These are phyloP conservation scores for Tolypocladium ophioglossoides DNA, from an alignment of 2,329 filamentous ascomycete species.

Conservation along the genomic window DNA sequence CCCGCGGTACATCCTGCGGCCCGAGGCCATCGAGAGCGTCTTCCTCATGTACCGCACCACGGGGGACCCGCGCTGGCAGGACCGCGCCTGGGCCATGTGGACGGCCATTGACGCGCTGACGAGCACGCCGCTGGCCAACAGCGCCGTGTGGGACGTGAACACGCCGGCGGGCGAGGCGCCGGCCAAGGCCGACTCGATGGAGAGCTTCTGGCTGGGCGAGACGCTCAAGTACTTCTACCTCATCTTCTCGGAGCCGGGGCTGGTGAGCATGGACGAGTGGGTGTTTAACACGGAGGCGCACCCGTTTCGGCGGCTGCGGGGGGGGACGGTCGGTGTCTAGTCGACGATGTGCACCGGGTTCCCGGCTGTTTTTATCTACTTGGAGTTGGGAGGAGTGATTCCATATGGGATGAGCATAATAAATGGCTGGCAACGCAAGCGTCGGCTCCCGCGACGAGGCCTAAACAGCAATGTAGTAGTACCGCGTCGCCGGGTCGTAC, in stretches of 20 bases:
- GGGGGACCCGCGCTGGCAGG: slow-evolving; percentile 29
- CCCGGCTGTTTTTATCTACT: no score
- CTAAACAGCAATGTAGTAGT: slow-evolving; percentile 24
- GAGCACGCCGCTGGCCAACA: slow-evolving; percentile 35
- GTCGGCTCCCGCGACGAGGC: neutral
- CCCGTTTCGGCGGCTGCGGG: slow-evolving; percentile 22
- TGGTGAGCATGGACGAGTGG: slow-evolving; percentile 58
- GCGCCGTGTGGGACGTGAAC: slow-evolving; percentile 33
- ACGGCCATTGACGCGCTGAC: slow-evolving; percentile 34
- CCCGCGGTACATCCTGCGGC: slow-evolving; percentile 39
- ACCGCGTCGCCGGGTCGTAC: slow-evolving; percentile 31
- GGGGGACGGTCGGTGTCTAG: no score
- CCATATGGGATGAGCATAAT: no score
- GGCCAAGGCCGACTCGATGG: slow-evolving; percentile 48
- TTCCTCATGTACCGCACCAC: slow-evolving; percentile 44
- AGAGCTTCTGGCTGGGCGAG: slow-evolving; percentile 61
- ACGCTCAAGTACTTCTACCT: slow-evolving; percentile 70
- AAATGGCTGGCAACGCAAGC: no score
- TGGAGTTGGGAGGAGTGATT: neutral
- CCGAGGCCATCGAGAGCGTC: slow-evolving; percentile 42
- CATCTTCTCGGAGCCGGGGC: slow-evolving; percentile 53
- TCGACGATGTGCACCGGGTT: no score
- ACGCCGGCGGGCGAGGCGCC: slow-evolving; percentile 13
- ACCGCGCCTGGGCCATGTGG: slow-evolving; percentile 45
- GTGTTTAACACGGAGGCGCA: slow-evolving; percentile 50